Base-by-base conservation (phyloP, 2,329 filamentous ascomycete species). In the Claviceps sp. region DNA sequence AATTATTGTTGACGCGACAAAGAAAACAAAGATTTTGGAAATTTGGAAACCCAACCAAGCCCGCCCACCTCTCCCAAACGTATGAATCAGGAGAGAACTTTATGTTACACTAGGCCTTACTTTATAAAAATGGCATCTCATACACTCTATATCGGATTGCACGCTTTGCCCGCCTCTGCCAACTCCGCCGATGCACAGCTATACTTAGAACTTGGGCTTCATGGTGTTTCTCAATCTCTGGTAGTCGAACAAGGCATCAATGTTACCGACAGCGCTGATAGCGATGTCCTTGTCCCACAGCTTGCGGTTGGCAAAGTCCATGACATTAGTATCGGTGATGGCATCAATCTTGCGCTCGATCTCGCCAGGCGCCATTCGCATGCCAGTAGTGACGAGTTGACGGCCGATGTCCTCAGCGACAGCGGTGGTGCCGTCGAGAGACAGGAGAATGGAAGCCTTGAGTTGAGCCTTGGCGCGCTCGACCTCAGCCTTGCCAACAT, bases 381-480 rank as follows among this genome's bases (percentile, higher is more conserved):
- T 87, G 67, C 93, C 93, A 54, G 93, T 97, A 65, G 90, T 97
- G 75, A 98, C 84, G 72, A 98, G 89, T 76, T 98, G 93, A 71
- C 93, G 88, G 66, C 93, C 93, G 70, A 98, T 95, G 69, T 98
- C 93, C 78, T 98, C 93, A 56, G 93, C 93, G 52, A 96, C 85
- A 62, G 93, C 89, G 48, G 93, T 97, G 66, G 93, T 97, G 70
- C 90, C 94, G 70, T 98, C 93, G 36, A 98, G 88, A 50, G 89
- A 95, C 59, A 98, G 84, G 56, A 98, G 87, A 65, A 98, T 90
- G 52, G 90, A 95, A 57, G 93, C 93, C 82, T 98, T 98, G 64
- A 98, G 85, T 77, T 98, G 93, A 58, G 93, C 88, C 82, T 98
- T 98, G 72, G 93, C 93, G 62, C 93, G 91, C 82, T 98, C 93